Percentiles rank a stretch among this genome's conserved stretches.
Conservation (phyloP, 257 asterid species). For the Fraxinus pennsylvanica region DNA sequence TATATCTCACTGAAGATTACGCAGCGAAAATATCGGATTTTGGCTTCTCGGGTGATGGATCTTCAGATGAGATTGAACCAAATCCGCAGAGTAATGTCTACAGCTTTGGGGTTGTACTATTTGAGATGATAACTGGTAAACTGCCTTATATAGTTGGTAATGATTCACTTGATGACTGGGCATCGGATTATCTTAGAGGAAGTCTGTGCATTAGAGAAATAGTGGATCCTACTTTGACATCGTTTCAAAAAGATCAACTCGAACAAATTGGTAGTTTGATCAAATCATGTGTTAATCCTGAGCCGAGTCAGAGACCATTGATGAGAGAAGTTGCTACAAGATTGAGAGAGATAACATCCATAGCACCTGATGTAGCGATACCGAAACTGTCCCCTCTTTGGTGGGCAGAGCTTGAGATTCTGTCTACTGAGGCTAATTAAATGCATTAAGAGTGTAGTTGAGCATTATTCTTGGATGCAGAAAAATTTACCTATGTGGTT, state of each 20-base stretch:
- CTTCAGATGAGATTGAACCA: slow-evolving; percentile 34
- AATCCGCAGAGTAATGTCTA: slow-evolving; percentile 52
- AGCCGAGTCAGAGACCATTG: slow-evolving; percentile 45
- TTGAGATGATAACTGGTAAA: slow-evolving; percentile 71
- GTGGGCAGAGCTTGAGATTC: slow-evolving; percentile 95
- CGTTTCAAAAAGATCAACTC: slow-evolving; percentile 50
- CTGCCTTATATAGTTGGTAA: slow-evolving; percentile 63
- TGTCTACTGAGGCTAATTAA: slow-evolving; percentile 45
- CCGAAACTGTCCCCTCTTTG: slow-evolving; percentile 76
- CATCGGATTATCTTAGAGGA: slow-evolving; percentile 59
- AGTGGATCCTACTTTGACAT: slow-evolving; percentile 64
- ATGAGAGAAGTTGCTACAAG: slow-evolving; percentile 53
- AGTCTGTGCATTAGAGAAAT: slow-evolving; percentile 35
- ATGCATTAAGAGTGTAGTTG: slow-evolving; percentile 11
- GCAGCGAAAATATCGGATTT: slow-evolving; percentile 86
- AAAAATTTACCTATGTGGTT: slow-evolving; percentile 25
- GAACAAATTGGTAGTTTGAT: slow-evolving; percentile 51
- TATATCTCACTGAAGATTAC: slow-evolving; percentile 74
- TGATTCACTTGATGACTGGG: slow-evolving; percentile 57
- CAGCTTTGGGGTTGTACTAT: slow-evolving; percentile 70
- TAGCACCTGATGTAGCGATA: slow-evolving; percentile 66
- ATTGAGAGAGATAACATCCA: slow-evolving; percentile 66
- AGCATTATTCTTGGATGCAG: slow-evolving; percentile 23
- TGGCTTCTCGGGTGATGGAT: slow-evolving; percentile 38
- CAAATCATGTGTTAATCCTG: slow-evolving; percentile 50